A percentile compares a stretch with the other conserved stretches of the same genome.
Conservation (phyloP, 2,329 filamentous ascomycete species). For the Penicillium sp. region DNA sequence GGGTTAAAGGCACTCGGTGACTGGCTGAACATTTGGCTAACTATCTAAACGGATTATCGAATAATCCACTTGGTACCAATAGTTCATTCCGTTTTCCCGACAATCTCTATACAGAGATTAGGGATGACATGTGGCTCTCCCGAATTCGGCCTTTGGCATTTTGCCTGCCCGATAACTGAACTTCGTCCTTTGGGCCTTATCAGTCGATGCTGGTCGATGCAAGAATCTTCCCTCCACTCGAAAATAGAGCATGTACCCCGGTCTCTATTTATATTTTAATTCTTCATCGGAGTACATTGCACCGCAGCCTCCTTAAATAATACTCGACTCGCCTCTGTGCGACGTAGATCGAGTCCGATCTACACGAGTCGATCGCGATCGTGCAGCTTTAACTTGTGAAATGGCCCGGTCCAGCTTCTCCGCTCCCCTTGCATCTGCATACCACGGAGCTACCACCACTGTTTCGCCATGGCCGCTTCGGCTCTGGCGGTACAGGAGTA, state of each 20-base stretch:
- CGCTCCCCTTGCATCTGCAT: slow-evolving; percentile 24
- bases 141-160: not conserved
- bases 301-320: not conserved
- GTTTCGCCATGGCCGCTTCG: slow-evolving; percentile 1
- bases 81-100: not conserved
- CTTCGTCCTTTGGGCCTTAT: not conserved
- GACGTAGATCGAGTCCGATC: slow-evolving; percentile 17
- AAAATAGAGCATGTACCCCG: too few species aligned
- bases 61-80: not conserved
- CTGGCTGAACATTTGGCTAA: not conserved
- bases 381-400: slow-evolving; percentile 15
- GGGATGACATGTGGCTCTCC: not conserved
- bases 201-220: not conserved
- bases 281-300: slow-evolving; percentile 2
- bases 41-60: not conserved
- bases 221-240: slow-evolving; percentile 11
- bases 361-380: slow-evolving; percentile 15
- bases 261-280: not conserved
- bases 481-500: not conserved
- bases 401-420: slow-evolving; percentile 11
- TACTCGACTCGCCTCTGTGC: not conserved
- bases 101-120: not conserved
- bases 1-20: not conserved
- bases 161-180: not conserved
- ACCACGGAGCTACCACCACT: slow-evolving; percentile 2